A percentile compares a stretch with the other conserved stretches of the same genome.
phyloP scores from a whole-genome alignment of 2,329 filamentous ascomycete species.

The Sporothrix curviconia region DNA sequence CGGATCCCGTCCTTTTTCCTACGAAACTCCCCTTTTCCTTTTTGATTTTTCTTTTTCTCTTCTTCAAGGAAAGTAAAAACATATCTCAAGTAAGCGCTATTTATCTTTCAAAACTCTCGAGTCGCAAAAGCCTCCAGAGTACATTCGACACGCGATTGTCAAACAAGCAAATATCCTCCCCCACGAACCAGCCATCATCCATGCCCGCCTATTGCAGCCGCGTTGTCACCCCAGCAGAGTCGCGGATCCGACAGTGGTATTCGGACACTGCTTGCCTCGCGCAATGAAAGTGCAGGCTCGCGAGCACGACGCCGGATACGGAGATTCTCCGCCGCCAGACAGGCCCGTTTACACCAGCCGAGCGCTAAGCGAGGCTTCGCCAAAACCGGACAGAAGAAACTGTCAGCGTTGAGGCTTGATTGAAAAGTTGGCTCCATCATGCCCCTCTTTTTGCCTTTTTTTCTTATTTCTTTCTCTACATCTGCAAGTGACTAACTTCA shows the following conservation, averaged over 20 bases:
- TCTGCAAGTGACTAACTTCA: not conserved
- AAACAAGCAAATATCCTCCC: not conserved
- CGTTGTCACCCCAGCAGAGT: too few species aligned
- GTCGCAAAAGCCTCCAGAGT: too few species aligned
- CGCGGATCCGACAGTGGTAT: slow-evolving; percentile 27
- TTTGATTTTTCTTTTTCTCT: too few species aligned
- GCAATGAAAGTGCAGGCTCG: slow-evolving; percentile 30
- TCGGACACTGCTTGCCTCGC: slow-evolving; percentile 32
- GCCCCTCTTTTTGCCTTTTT: too few species aligned
- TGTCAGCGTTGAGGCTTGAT: slow-evolving; percentile 46
- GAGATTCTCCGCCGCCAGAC: slow-evolving; percentile 41
- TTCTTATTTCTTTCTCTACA: not conserved
- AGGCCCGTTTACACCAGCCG: slow-evolving; percentile 35
- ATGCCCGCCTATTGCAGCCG: slow-evolving; percentile 8
- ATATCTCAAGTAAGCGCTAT: too few species aligned
- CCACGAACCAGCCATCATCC: too few species aligned
- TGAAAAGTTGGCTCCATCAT: too few species aligned
- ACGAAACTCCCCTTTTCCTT: too few species aligned
- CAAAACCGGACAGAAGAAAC: slow-evolving; percentile 40
- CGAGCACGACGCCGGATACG: slow-evolving; percentile 44
- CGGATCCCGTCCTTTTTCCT: too few species aligned
- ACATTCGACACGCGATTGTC: not conserved
- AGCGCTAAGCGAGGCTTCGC: slow-evolving; percentile 33
- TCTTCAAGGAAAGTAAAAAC: too few species aligned
- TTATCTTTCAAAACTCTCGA: too few species aligned